Evolutionary conservation across 108 stramenopile species (phyloP).

Genomic region (Licmophora abbreviata): DNA sequence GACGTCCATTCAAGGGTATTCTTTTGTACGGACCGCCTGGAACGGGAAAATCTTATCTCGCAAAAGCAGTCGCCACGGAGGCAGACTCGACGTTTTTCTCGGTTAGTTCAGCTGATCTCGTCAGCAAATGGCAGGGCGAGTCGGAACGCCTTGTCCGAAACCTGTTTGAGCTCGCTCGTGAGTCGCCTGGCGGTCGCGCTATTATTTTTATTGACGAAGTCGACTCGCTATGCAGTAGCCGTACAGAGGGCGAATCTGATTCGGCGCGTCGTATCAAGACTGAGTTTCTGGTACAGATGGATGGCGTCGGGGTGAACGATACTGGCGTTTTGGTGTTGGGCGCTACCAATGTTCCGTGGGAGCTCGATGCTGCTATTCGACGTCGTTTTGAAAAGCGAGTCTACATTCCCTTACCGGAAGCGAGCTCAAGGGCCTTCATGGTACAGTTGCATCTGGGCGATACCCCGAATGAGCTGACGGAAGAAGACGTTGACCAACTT

Average conservation of each 20-base stretch:
- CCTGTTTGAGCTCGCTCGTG: slow-evolving; percentile 97
- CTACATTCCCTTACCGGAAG: slow-evolving; percentile 96
- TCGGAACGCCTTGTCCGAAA: slow-evolving; percentile 93
- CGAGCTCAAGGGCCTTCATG: slow-evolving; percentile 82
- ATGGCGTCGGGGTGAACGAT: slow-evolving; percentile 87
- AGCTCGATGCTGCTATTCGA: slow-evolving; percentile 98
- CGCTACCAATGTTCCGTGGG: slow-evolving; percentile 99
- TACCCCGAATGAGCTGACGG: slow-evolving; percentile 79
- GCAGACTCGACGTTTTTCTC: slow-evolving; percentile 96
- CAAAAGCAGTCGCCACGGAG: slow-evolving; percentile 99
- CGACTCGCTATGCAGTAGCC: slow-evolving; percentile 87
- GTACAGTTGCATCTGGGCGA: slow-evolving; percentile 89
- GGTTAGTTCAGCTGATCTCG: slow-evolving; percentile 92
- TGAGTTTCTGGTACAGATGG: slow-evolving; percentile 99
- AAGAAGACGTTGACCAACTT: slow-evolving; percentile 74
- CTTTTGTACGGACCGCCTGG: slow-evolving; percentile 92
- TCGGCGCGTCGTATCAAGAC: slow-evolving; percentile 92
- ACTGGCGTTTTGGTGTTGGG: slow-evolving; percentile 85
- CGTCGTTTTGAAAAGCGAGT: slow-evolving; percentile 98
- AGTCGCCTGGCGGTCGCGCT: slow-evolving; percentile 70
- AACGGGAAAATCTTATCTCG: slow-evolving; percentile 92
- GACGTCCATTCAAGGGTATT: slow-evolving; percentile 91
- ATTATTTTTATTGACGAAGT: slow-evolving; percentile 97
- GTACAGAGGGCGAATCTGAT: slow-evolving; percentile 90
- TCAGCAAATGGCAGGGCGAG: slow-evolving; percentile 99